phyloP scores from a whole-genome alignment of 305 asterid genomes.

The Rubia peregrina region DNA sequence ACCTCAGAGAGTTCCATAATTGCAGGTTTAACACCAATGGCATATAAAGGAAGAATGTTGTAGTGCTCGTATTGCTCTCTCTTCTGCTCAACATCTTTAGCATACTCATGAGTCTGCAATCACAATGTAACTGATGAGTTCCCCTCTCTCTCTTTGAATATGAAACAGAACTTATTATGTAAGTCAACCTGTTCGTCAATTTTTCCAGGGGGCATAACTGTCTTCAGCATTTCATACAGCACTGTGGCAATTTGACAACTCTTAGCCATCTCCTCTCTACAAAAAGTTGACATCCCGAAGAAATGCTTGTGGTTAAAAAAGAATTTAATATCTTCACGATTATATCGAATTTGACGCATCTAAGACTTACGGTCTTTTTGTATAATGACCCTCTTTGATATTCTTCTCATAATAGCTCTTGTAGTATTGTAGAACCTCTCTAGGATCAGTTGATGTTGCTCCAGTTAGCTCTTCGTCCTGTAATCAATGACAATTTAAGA shows the following conservation, averaged over 20 bases:
- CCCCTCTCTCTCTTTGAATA: neutral
- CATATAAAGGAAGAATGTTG: conserved; percentile 84
- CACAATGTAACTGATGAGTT: conserved; percentile 14
- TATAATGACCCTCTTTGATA: conserved; percentile 73
- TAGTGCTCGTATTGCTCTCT: conserved; percentile 74
- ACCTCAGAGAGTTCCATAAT: conserved; percentile 99
- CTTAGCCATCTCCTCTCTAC: conserved; percentile 96
- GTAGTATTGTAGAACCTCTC: conserved; percentile 65
- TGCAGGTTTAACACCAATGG: conserved; percentile 80
- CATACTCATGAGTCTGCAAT: conserved; percentile 61
- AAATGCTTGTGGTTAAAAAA: conserved; percentile 4
- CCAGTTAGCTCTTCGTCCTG: conserved; percentile 70
- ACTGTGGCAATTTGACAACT: conserved; percentile 86
- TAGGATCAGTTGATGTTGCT: conserved; percentile 48
- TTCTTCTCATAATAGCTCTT: conserved; percentile 65
- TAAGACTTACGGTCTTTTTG: conserved; percentile 78
- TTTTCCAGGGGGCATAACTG: conserved; percentile 54
- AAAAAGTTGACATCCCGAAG: conserved; percentile 13
- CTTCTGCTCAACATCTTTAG: conserved; percentile 84
- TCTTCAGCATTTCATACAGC: conserved; percentile 67
- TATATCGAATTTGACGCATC: neutral
- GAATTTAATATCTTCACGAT: neutral
- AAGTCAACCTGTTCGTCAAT: conserved; percentile 59
- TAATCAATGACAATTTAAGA: conserved; percentile 22
- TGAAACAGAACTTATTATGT: neutral